phyloP scores from a whole-genome alignment of 225 moss, liverwort and hornwort genomes.

The Neckera pumila region DNA sequence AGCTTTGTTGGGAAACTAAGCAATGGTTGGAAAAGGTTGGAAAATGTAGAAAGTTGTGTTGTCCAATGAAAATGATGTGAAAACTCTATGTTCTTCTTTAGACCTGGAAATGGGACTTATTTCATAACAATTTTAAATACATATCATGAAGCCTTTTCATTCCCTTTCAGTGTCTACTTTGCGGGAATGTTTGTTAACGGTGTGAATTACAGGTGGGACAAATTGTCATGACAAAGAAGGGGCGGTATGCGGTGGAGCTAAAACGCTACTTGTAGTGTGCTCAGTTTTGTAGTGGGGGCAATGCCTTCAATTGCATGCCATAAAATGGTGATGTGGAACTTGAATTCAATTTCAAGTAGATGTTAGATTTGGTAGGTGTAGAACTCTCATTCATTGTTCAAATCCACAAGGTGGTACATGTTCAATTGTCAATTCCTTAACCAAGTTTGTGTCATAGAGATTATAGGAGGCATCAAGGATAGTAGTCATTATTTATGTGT shows the following conservation, averaged over 20 bases:
- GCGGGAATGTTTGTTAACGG: not conserved
- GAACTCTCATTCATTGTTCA: not conserved
- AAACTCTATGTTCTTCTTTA: not conserved
- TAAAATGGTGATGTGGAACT: not conserved
- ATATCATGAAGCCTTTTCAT: not conserved
- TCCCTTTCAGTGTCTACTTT: not conserved
- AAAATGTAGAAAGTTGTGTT: not conserved
- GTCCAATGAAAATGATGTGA: not conserved
- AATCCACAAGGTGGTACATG: not conserved
- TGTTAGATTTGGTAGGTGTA: not conserved
- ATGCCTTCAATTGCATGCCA: not conserved
- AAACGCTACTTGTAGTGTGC: slow-evolving; percentile 36
- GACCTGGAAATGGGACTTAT: not conserved
- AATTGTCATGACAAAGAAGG: slow-evolving; percentile 80
- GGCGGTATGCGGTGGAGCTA: slow-evolving; percentile 85
- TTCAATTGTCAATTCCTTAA: not conserved
- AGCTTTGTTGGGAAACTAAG: not conserved
- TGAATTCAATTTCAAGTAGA: not conserved
- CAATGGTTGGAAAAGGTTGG: not conserved
- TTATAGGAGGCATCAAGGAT: not conserved
- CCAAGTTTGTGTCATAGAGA: not conserved
- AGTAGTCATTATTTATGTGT: not conserved
- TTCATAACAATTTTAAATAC: not conserved
- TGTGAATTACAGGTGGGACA: slow-evolving; percentile 64
- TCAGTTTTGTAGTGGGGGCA: not conserved